These are phyloP conservation scores for Myriangium duriaei DNA, from an alignment of 2,329 filamentous ascomycete genomes.

Conservation along the genomic window DNA sequence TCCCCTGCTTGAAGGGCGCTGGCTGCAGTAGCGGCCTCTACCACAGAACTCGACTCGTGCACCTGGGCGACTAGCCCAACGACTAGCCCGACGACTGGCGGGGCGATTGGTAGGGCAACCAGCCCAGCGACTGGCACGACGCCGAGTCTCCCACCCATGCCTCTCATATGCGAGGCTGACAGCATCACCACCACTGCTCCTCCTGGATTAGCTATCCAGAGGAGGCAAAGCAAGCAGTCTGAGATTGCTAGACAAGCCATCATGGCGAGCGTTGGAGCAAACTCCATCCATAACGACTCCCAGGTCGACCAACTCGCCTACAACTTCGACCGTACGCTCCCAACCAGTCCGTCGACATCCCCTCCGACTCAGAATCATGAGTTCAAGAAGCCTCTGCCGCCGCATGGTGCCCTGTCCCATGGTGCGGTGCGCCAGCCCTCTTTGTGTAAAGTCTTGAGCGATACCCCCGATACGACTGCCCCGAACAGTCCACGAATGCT, in stretches of 20 bases:
- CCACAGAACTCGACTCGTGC: no score
- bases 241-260: constrained; percentile 20
- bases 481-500: constrained; percentile 51
- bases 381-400: constrained; percentile 6
- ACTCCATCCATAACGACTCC: constrained; percentile 4
- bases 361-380: constrained; percentile 1
- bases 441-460: constrained; percentile 37
- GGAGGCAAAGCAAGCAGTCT: constrained; percentile 22
- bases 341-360: constrained; percentile 3
- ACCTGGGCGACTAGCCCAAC: no score
- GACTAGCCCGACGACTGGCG: no score
- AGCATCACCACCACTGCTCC: constrained; percentile 9
- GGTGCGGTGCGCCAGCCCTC: constrained; percentile 1
- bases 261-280: constrained; percentile 16
- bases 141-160: constrained; percentile 9
- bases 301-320: constrained; percentile 9
- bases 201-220: constrained; percentile 10
- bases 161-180: constrained; percentile 11
- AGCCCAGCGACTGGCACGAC: no score
- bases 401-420: background rate
- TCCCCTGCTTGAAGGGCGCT: no score
- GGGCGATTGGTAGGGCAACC: no score
- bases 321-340: constrained; percentile 9
- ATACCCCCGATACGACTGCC: constrained; percentile 51
- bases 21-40: no score